These are phyloP conservation scores for Aureobasidium leucospermi DNA, from an alignment of 2,329 filamentous ascomycete genomes.

Conservation along the genomic window DNA sequence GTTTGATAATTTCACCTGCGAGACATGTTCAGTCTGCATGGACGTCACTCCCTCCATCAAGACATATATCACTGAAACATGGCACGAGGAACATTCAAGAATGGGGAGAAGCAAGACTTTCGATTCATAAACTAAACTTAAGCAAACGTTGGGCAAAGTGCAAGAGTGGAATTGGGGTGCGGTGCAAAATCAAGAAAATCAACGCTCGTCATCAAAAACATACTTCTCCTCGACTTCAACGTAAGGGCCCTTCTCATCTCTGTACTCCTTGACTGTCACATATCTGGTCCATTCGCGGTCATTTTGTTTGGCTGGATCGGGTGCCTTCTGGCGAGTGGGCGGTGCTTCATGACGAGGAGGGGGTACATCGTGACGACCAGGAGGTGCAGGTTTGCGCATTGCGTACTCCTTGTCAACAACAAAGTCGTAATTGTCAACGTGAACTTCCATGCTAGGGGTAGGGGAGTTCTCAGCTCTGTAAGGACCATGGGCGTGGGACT, in stretches of 20 bases:
- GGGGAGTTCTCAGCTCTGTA: conserved; percentile 6
- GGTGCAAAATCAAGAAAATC: not conserved
- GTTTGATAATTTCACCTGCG: no score
- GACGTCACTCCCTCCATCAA: no score
- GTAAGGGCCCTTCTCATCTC: conserved; percentile 5
- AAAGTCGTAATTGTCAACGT: not conserved
- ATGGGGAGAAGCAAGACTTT: no score
- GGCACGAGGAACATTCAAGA: no score
- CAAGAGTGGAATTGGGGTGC: not conserved
- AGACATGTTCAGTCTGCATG: no score
- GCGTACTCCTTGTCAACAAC: not conserved
- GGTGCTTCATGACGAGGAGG: not conserved
- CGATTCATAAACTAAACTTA: not conserved
- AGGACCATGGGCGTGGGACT: conserved; percentile 3
- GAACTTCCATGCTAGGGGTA: conserved; percentile 11
- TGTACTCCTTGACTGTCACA: conserved; percentile 5
- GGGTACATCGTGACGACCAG: not conserved
- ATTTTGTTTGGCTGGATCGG: not conserved
- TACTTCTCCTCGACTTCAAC: conserved; percentile 13
- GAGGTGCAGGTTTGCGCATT: not conserved
- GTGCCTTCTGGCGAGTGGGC: not conserved
- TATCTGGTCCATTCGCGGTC: conserved; percentile 3
- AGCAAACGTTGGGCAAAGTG: not conserved
- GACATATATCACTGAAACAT: no score
- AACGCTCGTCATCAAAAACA: conserved; percentile 4